These are phyloP conservation scores for Rhynchospora tenuis DNA, from an alignment of 176 grass and related monocot species.

Conservation along the genomic window DNA sequence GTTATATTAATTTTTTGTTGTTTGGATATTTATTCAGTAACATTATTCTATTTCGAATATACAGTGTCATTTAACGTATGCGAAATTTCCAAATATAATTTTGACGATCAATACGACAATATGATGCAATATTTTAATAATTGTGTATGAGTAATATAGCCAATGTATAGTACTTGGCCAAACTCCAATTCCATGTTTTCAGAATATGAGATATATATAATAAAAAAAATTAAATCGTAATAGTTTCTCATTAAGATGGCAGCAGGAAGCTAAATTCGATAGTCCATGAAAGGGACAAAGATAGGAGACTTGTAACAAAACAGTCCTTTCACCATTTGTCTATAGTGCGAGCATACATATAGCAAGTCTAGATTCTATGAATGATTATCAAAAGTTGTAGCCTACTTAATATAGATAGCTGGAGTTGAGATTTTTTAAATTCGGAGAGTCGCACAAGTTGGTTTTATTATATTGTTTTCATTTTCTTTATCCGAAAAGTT, in stretches of 20 bases:
- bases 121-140: no score
- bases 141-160: no score
- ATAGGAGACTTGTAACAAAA: slow-evolving; percentile 9
- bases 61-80: no score
- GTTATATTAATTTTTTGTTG: no score
- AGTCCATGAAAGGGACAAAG: not conserved
- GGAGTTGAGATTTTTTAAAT: slow-evolving; percentile 7
- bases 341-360: not conserved
- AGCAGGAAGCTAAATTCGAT: not conserved
- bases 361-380: slow-evolving; percentile 10
- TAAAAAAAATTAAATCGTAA: not conserved
- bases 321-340: not conserved
- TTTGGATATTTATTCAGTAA: no score
- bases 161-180: not conserved
- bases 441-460: not conserved
- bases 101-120: no score
- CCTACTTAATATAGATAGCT: slow-evolving; percentile 26
- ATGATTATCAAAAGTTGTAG: slow-evolving; percentile 3
- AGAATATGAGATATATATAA: no score
- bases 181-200: not conserved
- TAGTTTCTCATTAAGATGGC: not conserved
- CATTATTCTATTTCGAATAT: no score
- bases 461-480: not conserved
- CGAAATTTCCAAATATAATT: no score
- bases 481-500: not conserved